These are phyloP conservation scores for Phaeosphaeria sp. DNA, from an alignment of 2,329 filamentous ascomycete species.

Conservation along the genomic window DNA sequence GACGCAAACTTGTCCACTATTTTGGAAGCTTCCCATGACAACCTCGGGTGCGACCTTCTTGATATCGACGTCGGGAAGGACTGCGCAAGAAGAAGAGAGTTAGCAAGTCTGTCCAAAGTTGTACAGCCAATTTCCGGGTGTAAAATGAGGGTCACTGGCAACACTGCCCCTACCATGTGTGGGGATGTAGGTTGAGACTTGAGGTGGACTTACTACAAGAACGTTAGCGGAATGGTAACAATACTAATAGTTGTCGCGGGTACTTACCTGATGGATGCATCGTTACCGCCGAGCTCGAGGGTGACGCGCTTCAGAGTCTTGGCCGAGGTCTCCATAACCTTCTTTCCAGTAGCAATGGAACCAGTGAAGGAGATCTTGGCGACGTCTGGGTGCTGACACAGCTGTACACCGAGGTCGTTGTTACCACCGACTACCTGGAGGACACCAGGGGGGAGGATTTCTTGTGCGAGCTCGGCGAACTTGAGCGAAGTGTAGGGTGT, in stretches of 20 bases:
- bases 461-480: slow-evolving; percentile 64
- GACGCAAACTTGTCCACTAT: slow-evolving; percentile 60
- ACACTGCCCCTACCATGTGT: too few species aligned
- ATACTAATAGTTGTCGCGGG: too few species aligned
- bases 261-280: slow-evolving; percentile 59
- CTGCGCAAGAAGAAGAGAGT: too few species aligned
- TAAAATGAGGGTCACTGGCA: too few species aligned
- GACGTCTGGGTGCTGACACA: slow-evolving; percentile 66
- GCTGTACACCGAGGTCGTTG: slow-evolving; percentile 65
- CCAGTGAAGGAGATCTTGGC: slow-evolving; percentile 71
- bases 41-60: slow-evolving; percentile 58
- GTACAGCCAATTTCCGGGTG: too few species aligned
- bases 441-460: slow-evolving; percentile 68
- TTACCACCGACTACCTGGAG: slow-evolving; percentile 67
- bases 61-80: slow-evolving; percentile 65
- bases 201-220: too few species aligned
- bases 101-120: too few species aligned
- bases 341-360: slow-evolving; percentile 66
- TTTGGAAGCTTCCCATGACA: slow-evolving; percentile 61
- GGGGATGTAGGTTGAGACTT: too few species aligned
- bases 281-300: slow-evolving; percentile 69
- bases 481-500: slow-evolving; percentile 67
- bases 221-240: too few species aligned
- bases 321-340: slow-evolving; percentile 64
- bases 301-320: slow-evolving; percentile 67